Base-by-base conservation (phyloP, 202 grass and related monocot species). In the Digitaria exilis region DNA sequence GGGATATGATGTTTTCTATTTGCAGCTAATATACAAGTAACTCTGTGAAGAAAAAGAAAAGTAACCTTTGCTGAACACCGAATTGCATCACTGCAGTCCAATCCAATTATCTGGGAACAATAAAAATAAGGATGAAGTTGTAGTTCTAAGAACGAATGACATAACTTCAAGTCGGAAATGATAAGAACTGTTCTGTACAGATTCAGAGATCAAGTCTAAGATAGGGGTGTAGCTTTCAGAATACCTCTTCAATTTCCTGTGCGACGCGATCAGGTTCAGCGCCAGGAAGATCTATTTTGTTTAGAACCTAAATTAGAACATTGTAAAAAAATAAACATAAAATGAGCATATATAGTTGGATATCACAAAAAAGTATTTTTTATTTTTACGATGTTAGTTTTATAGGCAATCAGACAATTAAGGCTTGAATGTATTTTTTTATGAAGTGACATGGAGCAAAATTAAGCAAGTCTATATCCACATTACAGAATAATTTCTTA, bases 261-360 rank as follows among this genome's bases (percentile, higher is more conserved):
- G 92, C 85, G 16, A 95, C 89, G 67, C 90, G 89, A 72, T 98
- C 92, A 67, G 96, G 96, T 80, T 95, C 96, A 85, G 96, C 96
- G 71, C 96, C 96, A 90, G 96, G 96, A 85, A 98, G 91, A 88
- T 98, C 96, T 90, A 98, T 98, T 92, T 98, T 98, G 81, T 98
- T 98, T 88, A 98, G 90, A 81, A 98, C 92, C 96, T 98, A 82
- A 77, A 87, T 49, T 69, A 89, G 41, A 87, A 79, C 25, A 86
- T 86, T 65, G 62, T 78, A 25, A 84, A 80, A 84, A 51, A n/a
- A 73, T 1, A 75, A n/a, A 32, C 61, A 59, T 42, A 58, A 75
- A 39, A 57, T 65, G 56, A 92, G 29, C 83, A 84, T 48, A 17
- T 43, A 54, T 59, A 83, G 56, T 25, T 66, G 37, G 48, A 68